Evolutionary conservation across 345 rosid genomes (phyloP), one percentile per base, ranked within the genome.

Genomic region (Gossypium thurberi): DNA sequence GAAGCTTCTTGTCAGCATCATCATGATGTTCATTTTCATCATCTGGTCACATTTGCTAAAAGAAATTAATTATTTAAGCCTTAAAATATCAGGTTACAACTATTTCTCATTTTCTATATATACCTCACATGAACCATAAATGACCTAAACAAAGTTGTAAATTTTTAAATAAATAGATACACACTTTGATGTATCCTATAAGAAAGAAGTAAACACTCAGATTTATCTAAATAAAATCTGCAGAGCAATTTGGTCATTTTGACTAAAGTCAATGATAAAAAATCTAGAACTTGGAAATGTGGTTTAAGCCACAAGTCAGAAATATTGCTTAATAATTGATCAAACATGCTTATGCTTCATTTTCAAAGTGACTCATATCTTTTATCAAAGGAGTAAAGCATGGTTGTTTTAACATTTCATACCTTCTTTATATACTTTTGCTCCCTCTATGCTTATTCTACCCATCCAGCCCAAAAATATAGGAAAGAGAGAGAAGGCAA

Each of bases 1-100:
- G 87, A 52, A 83, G 73, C 60, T 85, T 78, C 65, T 82, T 76
- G 8, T 78, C 81, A 52, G 83, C 78, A 75, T 89, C 89, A 75
- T 87, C 86, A 8, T 86, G 87, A 77, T 84, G 89, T 74, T 87
- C 93, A 79, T 87, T 86, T 78, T 84, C 83, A 75, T 85, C 90
- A 80, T 84, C 92, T 85, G 84, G 43, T 64, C 65, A 80, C 46
- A 71, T 57, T 69, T 44, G 23, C 51, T 50, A 18, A 8, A 26
- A 51, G 48, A 51, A 51, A 46, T 55, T 14, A 61, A 46, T 17
- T 15, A 76, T 69, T 65, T 57, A 17, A 23, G 53, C 62, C 37
- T 14, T 11, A 44, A 13, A 58, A 33, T 10, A 28, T 28, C 57
- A 67, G 0, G 50, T 14, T 33, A 48, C n/a, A 55, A 26, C 13